Conservation (phyloP, 148 eudicot species). For the Talinum fruticosum region DNA sequence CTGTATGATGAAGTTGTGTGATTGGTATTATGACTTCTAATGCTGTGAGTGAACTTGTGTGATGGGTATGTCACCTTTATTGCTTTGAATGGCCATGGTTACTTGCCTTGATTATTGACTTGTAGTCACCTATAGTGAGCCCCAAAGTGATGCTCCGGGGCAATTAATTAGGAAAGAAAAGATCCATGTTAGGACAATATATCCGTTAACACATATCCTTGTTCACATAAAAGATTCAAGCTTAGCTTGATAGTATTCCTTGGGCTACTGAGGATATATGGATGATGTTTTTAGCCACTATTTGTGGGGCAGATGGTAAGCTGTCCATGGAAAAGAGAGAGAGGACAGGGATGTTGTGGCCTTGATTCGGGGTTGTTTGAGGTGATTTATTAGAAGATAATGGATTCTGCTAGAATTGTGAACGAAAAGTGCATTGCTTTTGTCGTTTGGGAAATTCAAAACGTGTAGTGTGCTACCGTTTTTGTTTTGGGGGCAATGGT, state of each 20-base stretch:
- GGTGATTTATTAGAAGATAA: not conserved
- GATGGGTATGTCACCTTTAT: slow-evolving; percentile 1
- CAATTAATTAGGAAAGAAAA: not conserved
- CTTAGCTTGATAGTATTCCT: slow-evolving; percentile 3
- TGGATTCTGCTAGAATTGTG: not conserved
- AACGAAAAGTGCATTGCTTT: not conserved
- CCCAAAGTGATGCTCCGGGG: not conserved
- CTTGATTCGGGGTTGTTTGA: not conserved
- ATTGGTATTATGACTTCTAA: not conserved
- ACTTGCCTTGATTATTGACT: slow-evolving; percentile 9
- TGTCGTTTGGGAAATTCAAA: slow-evolving; percentile 1
- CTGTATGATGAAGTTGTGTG: not conserved
- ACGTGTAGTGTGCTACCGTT: not conserved
- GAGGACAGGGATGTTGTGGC: slow-evolving; percentile 7
- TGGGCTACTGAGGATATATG: not conserved
- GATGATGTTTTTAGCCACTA: slow-evolving; percentile 14
- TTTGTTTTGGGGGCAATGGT: not conserved
- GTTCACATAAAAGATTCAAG: not conserved
- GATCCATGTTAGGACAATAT: not conserved
- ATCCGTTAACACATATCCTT: no score
- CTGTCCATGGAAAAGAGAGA: slow-evolving; percentile 3
- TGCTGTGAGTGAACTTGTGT: not conserved
- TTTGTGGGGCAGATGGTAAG: slow-evolving; percentile 17
- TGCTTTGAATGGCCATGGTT: slow-evolving; percentile 13
- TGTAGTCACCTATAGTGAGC: not conserved